A percentile compares a stretch with the other conserved stretches of the same genome.
These are phyloP conservation scores for Penicillium hesseltinei DNA, from an alignment of 2,329 filamentous ascomycete genomes.

Conservation along the genomic window DNA sequence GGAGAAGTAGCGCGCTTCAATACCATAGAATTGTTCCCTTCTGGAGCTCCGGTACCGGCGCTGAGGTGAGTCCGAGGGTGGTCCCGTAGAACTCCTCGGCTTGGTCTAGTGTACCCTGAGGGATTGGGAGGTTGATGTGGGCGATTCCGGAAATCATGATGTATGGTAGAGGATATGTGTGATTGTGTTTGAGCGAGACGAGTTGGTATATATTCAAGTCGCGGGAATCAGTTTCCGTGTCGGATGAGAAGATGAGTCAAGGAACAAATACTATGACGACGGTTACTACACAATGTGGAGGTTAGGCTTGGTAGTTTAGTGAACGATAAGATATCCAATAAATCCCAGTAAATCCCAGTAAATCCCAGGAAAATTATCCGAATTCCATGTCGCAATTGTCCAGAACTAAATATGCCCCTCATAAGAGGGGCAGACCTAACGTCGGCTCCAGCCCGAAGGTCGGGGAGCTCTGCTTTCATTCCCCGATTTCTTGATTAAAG, in stretches of 20 bases:
- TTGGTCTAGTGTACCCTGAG: conserved; percentile 50
- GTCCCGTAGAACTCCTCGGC: conserved; percentile 56
- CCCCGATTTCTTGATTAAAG: neutral
- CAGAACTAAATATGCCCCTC: neutral
- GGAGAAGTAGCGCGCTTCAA: neutral
- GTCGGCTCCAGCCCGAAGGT: neutral
- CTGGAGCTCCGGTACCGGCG: conserved; percentile 55
- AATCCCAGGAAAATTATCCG: neutral
- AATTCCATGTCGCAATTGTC: too few species aligned
- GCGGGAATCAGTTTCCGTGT: conserved; percentile 9
- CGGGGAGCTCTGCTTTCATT: neutral
- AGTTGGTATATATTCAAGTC: neutral
- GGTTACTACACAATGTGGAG: neutral
- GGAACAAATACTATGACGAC: neutral
- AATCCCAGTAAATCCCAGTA: too few species aligned
- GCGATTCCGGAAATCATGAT: conserved; percentile 55
- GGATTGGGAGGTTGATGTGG: conserved; percentile 61
- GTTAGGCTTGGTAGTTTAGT: neutral
- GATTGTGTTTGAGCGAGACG: neutral
- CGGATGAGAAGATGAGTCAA: neutral
- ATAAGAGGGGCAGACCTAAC: neutral
- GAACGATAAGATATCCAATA: neutral
- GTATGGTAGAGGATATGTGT: neutral
- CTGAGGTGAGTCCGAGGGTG: conserved; percentile 55
- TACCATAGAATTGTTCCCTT: conserved; percentile 56